Conservation (phyloP, 306 rosid species). For the Senna siamea region DNA sequence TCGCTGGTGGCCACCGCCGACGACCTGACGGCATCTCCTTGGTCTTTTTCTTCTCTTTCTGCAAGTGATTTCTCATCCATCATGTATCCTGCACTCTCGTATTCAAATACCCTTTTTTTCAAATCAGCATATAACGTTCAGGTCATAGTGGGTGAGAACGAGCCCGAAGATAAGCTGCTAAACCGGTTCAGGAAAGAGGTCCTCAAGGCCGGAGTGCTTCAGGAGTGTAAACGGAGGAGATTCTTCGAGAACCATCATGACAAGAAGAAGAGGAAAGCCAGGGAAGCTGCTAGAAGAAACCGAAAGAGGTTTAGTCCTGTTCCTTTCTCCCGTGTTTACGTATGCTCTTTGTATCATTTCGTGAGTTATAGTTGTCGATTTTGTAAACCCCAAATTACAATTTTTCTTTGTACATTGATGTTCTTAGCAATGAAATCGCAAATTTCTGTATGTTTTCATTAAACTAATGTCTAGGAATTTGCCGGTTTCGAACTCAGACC, state of each 20-base stretch:
- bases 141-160: slow-evolving; percentile 62
- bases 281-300: slow-evolving; percentile 74
- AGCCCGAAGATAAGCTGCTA: slow-evolving; percentile 67
- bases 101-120: slow-evolving; percentile 55
- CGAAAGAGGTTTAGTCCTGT: slow-evolving; percentile 50
- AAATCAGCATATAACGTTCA: slow-evolving; percentile 67
- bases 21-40: not conserved
- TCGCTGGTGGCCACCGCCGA: not conserved
- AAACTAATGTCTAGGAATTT: too few species aligned
- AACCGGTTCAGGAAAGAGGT: slow-evolving; percentile 70
- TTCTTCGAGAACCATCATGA: slow-evolving; percentile 69
- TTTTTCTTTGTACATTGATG: not conserved
- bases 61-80: slow-evolving; percentile 41
- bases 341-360: not conserved
- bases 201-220: slow-evolving; percentile 70
- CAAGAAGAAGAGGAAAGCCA: slow-evolving; percentile 64
- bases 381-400: not conserved
- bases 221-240: slow-evolving; percentile 68
- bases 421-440: not conserved
- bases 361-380: not conserved
- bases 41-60: slow-evolving; percentile 34
- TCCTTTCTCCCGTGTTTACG: not conserved
- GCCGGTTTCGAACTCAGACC: too few species aligned
- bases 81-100: slow-evolving; percentile 52
- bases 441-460: not conserved